Evolutionary conservation across 495 filamentous ascomycete genomes (phyloP), one percentile per base, ranked within the genome.

Genomic region (Trichocladium uniseriatum): DNA sequence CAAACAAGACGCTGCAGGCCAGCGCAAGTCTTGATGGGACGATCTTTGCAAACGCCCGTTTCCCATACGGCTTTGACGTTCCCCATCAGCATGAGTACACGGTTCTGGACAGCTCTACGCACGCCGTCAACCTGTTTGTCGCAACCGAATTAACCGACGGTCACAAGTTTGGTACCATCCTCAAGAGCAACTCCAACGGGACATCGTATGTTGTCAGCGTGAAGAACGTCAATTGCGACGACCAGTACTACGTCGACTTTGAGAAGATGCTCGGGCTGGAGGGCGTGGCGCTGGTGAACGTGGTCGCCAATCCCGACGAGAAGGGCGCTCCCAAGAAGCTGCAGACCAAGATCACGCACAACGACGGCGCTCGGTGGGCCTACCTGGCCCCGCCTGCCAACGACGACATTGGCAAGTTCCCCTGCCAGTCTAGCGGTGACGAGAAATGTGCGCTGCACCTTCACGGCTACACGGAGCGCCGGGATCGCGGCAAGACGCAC

Each of bases 161-260:
- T 3, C 76, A 74, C 29, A 79, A 81, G 45, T 88, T 84, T 53
- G 92, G 92, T n/a, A 80, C 80, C 20, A 82, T 99, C 44, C 76
- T 99, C 60, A 97, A 97, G 76, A 94, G 88, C 56, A 99, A 99
- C 68, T 95, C 87, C 57, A 97, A 97, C 60, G 92, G 92, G 32
- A 97, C 92, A 0, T 90, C 84, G 2, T 99, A 96, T 56, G 86
- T 94, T 18, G 69, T 90, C 42, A 90, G 84, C 64, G 69, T 91
- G 8, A 68, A 76, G 40, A 77, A 75, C 0, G 85, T 96, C 56
- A 95, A 95, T 64, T 76, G 84, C 46, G 79, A 94, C 55, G 66
- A 73, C 3, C 53, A 43, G 0, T 89, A 84, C 36, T 95, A 83
- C 61, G 89, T 92, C 34, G 92, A 99, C 64, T 99, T 95, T 61